phyloP scores from a whole-genome alignment of 306 rosid genomes.

The Quercus robur region DNA sequence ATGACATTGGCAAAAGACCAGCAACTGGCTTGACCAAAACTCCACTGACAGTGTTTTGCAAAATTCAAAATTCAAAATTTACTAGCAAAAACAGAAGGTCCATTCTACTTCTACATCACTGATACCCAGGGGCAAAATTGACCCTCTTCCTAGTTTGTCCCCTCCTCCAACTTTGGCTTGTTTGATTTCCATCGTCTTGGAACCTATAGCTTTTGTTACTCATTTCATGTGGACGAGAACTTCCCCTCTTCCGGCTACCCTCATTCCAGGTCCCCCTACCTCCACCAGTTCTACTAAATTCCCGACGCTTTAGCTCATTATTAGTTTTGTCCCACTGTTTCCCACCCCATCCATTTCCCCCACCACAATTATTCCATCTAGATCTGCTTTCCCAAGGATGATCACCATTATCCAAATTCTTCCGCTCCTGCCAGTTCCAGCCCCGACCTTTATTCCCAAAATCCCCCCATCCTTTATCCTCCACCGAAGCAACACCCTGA shows the following conservation, averaged over 20 bases:
- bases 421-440: slow-evolving; percentile 32
- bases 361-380: slow-evolving; percentile 24
- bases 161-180: slow-evolving; percentile 37
- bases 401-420: slow-evolving; percentile 21
- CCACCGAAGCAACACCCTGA: slow-evolving; percentile 3
- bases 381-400: slow-evolving; percentile 30
- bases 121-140: slow-evolving; percentile 26
- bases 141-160: slow-evolving; percentile 41
- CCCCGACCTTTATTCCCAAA: slow-evolving; percentile 29
- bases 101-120: slow-evolving; percentile 1
- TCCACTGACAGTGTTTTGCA: slow-evolving; percentile 5
- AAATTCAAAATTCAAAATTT: slow-evolving; percentile 1
- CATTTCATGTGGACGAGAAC: slow-evolving; percentile 11
- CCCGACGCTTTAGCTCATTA: slow-evolving; percentile 31
- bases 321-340: slow-evolving; percentile 31
- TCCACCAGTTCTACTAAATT: slow-evolving; percentile 25
- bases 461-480: slow-evolving; percentile 40
- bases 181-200: slow-evolving; percentile 39
- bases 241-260: slow-evolving; percentile 31
- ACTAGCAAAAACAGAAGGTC: slow-evolving; percentile 1
- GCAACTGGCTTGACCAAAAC: not conserved
- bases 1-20: slow-evolving; percentile 6
- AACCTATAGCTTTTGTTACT: slow-evolving; percentile 36
- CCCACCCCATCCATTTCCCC: slow-evolving; percentile 30
- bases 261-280: slow-evolving; percentile 32